A percentile compares a stretch with the other conserved stretches of the same genome.
These are phyloP conservation scores for Penicillium sp. DNA, from an alignment of 2,329 filamentous ascomycete genomes.

Conservation along the genomic window DNA sequence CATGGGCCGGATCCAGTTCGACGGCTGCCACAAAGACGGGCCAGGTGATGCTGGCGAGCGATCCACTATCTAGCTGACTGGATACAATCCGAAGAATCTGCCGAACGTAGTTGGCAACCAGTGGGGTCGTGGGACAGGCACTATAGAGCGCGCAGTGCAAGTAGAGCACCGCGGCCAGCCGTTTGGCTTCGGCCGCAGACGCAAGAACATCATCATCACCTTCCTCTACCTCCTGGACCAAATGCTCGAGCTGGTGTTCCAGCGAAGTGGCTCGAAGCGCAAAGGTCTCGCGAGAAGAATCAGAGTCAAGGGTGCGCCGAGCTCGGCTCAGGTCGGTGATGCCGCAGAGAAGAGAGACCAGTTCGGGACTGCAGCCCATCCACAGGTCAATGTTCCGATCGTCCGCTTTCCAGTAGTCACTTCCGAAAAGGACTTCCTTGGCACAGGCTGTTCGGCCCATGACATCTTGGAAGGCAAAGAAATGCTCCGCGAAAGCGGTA, in stretches of 20 bases:
- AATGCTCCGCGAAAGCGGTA: slow-evolving; percentile 48
- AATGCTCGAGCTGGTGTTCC: slow-evolving; percentile 35
- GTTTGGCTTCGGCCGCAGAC: slow-evolving; percentile 49
- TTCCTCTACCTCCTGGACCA: slow-evolving; percentile 40
- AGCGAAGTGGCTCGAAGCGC: slow-evolving; percentile 40
- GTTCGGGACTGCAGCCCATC: slow-evolving; percentile 55
- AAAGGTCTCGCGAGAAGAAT: slow-evolving; percentile 32
- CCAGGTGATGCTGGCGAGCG: slow-evolving; percentile 45
- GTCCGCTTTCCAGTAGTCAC: slow-evolving; percentile 51
- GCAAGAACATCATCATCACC: slow-evolving; percentile 37
- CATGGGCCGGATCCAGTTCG: slow-evolving; percentile 45
- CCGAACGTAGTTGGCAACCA: slow-evolving; percentile 37
- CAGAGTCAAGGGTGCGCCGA: slow-evolving; percentile 31
- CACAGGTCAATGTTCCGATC: slow-evolving; percentile 48
- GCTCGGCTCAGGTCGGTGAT: slow-evolving; percentile 53
- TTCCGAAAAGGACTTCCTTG: slow-evolving; percentile 51
- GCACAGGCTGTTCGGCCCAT: slow-evolving; percentile 57
- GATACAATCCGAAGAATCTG: slow-evolving; percentile 42
- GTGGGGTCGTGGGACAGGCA: slow-evolving; percentile 45
- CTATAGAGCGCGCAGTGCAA: slow-evolving; percentile 52
- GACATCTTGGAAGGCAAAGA: slow-evolving; percentile 58
- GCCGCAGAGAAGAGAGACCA: slow-evolving; percentile 52
- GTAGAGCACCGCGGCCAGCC: slow-evolving; percentile 51
- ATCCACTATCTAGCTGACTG: slow-evolving; percentile 37
- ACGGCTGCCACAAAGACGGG: slow-evolving; percentile 51